Evolutionary conservation across 495 filamentous ascomycete species (phyloP).

Genomic region (Rhizodiscina lignyota): DNA sequence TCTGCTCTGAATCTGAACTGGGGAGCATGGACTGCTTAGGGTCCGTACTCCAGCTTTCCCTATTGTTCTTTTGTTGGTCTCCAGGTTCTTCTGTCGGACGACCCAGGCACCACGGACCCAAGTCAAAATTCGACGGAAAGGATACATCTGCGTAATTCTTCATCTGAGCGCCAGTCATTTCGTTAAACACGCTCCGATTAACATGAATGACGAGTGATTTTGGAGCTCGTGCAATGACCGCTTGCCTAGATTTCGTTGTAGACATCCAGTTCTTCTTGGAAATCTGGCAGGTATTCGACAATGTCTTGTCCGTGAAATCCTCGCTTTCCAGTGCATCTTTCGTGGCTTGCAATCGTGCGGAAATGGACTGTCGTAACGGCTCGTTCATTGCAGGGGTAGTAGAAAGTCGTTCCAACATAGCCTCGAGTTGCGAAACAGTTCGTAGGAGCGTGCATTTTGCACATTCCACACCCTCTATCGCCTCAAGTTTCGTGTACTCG

Average conservation of each 20-base stretch:
- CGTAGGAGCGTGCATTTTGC: conserved; percentile 70
- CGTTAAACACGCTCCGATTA: conserved; percentile 83
- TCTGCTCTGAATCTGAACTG: conserved; percentile 18
- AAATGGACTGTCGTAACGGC: conserved; percentile 3
- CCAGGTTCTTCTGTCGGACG: conserved; percentile 7
- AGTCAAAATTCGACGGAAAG: conserved; percentile 57
- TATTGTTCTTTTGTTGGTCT: neutral
- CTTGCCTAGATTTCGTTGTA: conserved; percentile 76
- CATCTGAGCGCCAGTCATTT: conserved; percentile 51
- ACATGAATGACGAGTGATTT: conserved; percentile 68
- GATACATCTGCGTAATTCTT: conserved; percentile 70
- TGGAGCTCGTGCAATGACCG: conserved; percentile 67
- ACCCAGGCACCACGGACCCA: conserved; percentile 50
- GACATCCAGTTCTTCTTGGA: conserved; percentile 45
- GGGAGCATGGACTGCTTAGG: conserved; percentile 54
- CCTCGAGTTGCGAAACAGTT: conserved; percentile 29
- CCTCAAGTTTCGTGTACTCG: conserved; percentile 69
- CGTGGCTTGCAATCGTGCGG: conserved; percentile 41
- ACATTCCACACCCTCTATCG: conserved; percentile 79
- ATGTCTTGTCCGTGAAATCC: conserved; percentile 60
- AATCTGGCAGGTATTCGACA: conserved; percentile 58
- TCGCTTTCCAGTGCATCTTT: conserved; percentile 57
- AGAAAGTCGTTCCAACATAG: conserved; percentile 12
- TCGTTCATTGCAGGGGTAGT: neutral
- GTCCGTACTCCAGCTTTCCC: conserved; percentile 50